phyloP scores from a whole-genome alignment of 352 stramenopile species.

The Pythium coloratum region DNA sequence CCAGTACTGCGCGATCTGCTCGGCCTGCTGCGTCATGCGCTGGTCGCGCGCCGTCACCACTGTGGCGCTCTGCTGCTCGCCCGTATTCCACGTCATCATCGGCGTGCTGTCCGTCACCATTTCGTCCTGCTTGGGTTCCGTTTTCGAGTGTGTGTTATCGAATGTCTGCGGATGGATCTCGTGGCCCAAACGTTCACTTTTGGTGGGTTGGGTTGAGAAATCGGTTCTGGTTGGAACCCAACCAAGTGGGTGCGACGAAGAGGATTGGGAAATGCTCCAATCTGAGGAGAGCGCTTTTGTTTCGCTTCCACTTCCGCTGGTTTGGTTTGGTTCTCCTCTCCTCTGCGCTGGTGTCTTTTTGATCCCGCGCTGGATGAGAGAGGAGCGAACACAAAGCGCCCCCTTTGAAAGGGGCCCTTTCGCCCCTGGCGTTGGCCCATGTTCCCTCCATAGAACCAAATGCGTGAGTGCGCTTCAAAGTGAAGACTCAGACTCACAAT shows the following conservation, averaged over 20 bases:
- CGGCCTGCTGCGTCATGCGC: slow-evolving; percentile 9
- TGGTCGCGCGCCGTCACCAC: neutral
- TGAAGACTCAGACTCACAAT: neutral
- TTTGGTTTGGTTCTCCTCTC: neutral
- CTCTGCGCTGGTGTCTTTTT: neutral
- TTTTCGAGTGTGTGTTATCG: neutral
- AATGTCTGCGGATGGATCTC: neutral
- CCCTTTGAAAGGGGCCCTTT: too few relatives aligned
- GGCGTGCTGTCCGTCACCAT: slow-evolving; percentile 11
- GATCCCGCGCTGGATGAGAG: neutral
- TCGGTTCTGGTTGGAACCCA: neutral
- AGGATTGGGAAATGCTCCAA: slow-evolving; percentile 4
- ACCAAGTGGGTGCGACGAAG: neutral
- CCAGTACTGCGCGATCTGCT: slow-evolving; percentile 28
- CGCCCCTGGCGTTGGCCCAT: neutral
- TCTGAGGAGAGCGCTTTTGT: neutral
- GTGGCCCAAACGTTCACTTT: neutral
- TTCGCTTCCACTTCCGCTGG: too few relatives aligned
- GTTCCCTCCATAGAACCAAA: neutral
- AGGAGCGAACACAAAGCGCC: neutral
- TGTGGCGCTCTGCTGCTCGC: neutral
- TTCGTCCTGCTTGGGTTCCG: neutral
- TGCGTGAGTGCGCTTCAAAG: neutral
- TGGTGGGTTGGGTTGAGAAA: neutral
- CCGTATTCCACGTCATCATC: neutral